Base-by-base conservation (phyloP, 2,329 filamentous ascomycete genomes). In the Colletotrichum eremochloae region DNA sequence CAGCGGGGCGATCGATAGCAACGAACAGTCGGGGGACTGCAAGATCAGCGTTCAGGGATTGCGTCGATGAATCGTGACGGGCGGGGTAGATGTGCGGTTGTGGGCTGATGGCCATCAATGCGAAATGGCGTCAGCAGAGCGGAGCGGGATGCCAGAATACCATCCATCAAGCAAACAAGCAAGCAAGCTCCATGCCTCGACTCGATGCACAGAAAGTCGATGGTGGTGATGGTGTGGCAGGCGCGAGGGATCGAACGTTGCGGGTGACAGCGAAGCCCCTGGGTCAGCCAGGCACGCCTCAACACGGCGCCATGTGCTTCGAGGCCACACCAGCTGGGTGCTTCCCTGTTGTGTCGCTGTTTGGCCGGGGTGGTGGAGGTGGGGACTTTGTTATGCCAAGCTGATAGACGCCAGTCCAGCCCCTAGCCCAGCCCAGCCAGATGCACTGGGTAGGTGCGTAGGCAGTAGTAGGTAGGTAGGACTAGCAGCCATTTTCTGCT, bases 1-100 rank as follows among this genome's bases (percentile, higher is more conserved):
- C 24, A 24, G 24, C 24, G 24, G 24, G 24, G 24, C 24, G 24
- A 1, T 24, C 24, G 24, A 24, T 24, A 24, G 24, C 24, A 24
- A 33, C 65, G 53, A 68, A 60, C 52, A 58, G 53, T 36, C 15
- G 24, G 8, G 31, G 18, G 18, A 7, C 3, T 36, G 53, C 60
- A 40, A 68, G 69, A 69, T 72, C 65, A 69, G 38, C 60, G 40
- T n/a, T n/a, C 69, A 72, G 60, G 69, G 60, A 69, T 69, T 38
- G 29, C 31, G 69, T 55, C 55, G 65, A 64, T 72, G 60, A 69
- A 61, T 56, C 66, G 60, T 29, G 60, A 56, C 31, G n/a, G n/a
- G 55, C 18, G 55, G 62, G 31, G 55, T 58, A 55, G 31, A 24
- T 38, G 53, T 6, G 53, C 3, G 64, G 33, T 61, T 64, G 60